These are phyloP conservation scores for Phallus indusiatus DNA, from an alignment of 768 basidiomycete genomes.

Conservation along the genomic window DNA sequence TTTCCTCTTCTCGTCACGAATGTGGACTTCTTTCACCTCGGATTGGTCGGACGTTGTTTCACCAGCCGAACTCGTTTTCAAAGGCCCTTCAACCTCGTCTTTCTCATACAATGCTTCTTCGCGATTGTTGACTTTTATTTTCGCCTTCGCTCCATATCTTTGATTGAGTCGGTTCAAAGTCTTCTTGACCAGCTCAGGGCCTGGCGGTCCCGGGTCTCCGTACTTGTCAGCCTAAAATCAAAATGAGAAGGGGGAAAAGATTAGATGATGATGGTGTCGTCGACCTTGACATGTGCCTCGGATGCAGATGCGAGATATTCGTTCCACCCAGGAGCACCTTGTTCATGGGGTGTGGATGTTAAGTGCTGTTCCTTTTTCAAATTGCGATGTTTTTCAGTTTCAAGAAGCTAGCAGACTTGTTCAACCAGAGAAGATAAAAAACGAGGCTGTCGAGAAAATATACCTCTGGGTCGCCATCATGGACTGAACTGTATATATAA, in stretches of 20 bases:
- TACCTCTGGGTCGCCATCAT: constrained; percentile 50
- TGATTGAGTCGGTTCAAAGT: constrained; percentile 20
- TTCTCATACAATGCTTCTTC: constrained; percentile 16
- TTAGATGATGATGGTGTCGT: neutral
- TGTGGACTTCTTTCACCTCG: neutral
- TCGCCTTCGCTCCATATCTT: constrained; percentile 14
- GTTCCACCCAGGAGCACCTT: constrained; percentile 63
- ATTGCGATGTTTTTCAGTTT: constrained; percentile 45
- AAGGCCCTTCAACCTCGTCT: constrained; percentile 20
- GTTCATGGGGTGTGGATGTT: constrained; percentile 36
- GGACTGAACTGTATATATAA: constrained; percentile 33
- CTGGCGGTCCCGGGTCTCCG: neutral
- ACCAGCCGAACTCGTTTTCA: constrained; percentile 18
- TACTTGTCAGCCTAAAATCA: constrained; percentile 20
- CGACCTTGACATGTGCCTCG: constrained; percentile 56
- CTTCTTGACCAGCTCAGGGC: constrained; percentile 13
- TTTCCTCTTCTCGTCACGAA: neutral
- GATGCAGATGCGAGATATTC: constrained; percentile 54
- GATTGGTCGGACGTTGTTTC: constrained; percentile 1
- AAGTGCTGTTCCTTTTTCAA: constrained; percentile 33
- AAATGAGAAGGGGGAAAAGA: neutral
- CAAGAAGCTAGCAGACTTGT: constrained; percentile 29
- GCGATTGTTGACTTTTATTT: neutral
- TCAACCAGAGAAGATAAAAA: neutral
- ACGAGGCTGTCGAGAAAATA: neutral